phyloP scores from a whole-genome alignment of 495 filamentous ascomycete species.

The Daldinia childiae region DNA sequence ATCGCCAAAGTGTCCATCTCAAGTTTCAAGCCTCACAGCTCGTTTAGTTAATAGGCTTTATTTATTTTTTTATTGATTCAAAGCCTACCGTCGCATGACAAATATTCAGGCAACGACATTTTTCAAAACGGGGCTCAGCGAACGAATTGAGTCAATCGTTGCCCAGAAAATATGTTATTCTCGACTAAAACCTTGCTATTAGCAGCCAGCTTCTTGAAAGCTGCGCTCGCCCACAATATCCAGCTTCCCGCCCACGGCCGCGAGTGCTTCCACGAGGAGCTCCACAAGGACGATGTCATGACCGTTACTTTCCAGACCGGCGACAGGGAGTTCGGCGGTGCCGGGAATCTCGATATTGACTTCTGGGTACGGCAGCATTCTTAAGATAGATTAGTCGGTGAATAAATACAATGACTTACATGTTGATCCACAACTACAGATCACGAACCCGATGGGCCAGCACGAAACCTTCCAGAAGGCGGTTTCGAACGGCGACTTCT shows the following conservation, averaged over 20 bases:
- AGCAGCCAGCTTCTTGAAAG: conserved; percentile 68
- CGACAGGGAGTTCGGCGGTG: conserved; percentile 93
- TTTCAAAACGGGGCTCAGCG: conserved; percentile 3
- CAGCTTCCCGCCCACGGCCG: conserved; percentile 87
- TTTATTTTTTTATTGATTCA: neutral
- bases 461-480: conserved; percentile 81
- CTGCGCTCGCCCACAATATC: conserved; percentile 87
- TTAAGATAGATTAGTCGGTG: neutral
- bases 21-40: conserved; percentile 27
- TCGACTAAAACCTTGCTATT: conserved; percentile 69
- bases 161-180: conserved; percentile 60
- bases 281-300: conserved; percentile 96
- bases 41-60: neutral
- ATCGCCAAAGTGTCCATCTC: conserved; percentile 49
- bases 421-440: conserved; percentile 61
- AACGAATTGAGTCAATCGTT: neutral
- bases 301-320: conserved; percentile 98
- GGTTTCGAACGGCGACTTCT: conserved; percentile 89
- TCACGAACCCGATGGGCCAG: conserved; percentile 78
- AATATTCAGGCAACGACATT: neutral
- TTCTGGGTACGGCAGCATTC: conserved; percentile 80
- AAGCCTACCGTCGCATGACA: neutral
- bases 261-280: conserved; percentile 96
- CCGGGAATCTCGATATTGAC: conserved; percentile 94
- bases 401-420: conserved; percentile 18